Evolutionary conservation across 2,329 filamentous ascomycete genomes (phyloP), one percentile per base, ranked within the genome.

Genomic region (Alternaria ventricosa): DNA sequence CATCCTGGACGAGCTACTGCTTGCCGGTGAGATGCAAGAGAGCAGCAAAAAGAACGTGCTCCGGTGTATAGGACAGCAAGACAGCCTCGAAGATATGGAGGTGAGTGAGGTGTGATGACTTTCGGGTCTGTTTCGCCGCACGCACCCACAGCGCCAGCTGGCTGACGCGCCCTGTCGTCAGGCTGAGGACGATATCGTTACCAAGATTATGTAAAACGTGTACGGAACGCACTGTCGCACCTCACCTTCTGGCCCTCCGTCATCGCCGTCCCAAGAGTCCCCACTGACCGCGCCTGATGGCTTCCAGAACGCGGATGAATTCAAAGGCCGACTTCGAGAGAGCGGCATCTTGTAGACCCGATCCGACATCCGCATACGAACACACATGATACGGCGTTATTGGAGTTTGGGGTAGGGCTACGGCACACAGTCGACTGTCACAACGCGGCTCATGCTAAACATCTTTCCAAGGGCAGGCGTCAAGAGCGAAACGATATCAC

Each of bases 41-140:
- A 98, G 94, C 82, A 98, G 95, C 82, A 99, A 98, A 85, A 99
- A 99, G 89, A 98, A 98, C 77, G 94, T 99, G 44, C 84, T 99
- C 68, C 87, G 96, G 67, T 97, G 95, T 78, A 99, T 99, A 78
- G 92, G 93, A 61, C 96, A 98, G 79, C 95, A 99, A 82, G 96
- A 99, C 82, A 96, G 94, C 64, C 86, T 99, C 60, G 96, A 99
- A 84, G 96, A 99, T 78, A 97, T 98, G 90, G 96, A 99, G 93
- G 96, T 99, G 83, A 89, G 93, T 90, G 65, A 70, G 57, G 65
- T 57, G 60, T 70, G 57, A 67, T 61, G 55, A 55, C 57, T 59
- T 58, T 60, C 59, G 55, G 59, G 65, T 65, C 56, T 63, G 60
- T 61, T 65, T 69, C 65, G 67, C 60, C 65, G 50, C 67, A 61